Conservation (phyloP, 2,329 filamentous ascomycete genomes). For the Knoxdaviesia proteae region DNA sequence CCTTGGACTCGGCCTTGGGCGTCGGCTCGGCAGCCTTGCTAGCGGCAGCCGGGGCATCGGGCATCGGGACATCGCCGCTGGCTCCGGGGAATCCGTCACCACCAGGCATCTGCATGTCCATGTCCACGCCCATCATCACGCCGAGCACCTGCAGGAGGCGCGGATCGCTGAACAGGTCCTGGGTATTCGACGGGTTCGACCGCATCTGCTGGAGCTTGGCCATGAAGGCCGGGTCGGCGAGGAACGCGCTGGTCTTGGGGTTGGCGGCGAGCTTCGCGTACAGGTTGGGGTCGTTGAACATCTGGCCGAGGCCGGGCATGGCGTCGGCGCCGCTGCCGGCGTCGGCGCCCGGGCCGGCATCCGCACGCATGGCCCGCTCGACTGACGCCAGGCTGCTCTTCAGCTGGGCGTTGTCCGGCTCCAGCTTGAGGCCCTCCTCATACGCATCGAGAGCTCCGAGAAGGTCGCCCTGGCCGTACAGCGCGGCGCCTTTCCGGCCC, state of each 20-base stretch:
- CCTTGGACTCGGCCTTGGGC: conserved; percentile 15
- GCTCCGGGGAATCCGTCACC: conserved; percentile 14
- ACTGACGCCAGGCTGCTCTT: conserved; percentile 75
- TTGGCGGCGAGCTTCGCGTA: conserved; percentile 80
- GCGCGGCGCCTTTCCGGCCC: conserved; percentile 77
- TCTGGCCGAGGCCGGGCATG: conserved; percentile 57
- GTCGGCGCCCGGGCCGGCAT: conserved; percentile 12
- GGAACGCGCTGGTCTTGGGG: conserved; percentile 70
- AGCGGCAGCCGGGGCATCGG: conserved; percentile 32
- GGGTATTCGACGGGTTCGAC: conserved; percentile 59
- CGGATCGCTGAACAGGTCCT: conserved; percentile 70
- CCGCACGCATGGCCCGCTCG: conserved; percentile 62
- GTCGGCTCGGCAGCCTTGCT: conserved; percentile 15
- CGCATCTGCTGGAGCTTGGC: conserved; percentile 64
- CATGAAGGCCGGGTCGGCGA: conserved; percentile 79
- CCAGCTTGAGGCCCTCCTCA: conserved; percentile 81
- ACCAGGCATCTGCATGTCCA: conserved; percentile 32
- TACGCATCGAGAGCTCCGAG: conserved; percentile 75
- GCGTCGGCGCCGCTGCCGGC: conserved; percentile 32
- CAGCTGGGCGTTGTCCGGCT: conserved; percentile 77
- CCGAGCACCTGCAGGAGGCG: conserved; percentile 87
- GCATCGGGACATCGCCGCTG: conserved; percentile 53
- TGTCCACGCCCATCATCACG: conserved; percentile 81
- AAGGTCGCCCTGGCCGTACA: conserved; percentile 74
- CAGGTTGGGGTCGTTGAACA: conserved; percentile 87